Base-by-base conservation (phyloP, 2,329 filamentous ascomycete genomes). In the Elsinoe perseae region DNA sequence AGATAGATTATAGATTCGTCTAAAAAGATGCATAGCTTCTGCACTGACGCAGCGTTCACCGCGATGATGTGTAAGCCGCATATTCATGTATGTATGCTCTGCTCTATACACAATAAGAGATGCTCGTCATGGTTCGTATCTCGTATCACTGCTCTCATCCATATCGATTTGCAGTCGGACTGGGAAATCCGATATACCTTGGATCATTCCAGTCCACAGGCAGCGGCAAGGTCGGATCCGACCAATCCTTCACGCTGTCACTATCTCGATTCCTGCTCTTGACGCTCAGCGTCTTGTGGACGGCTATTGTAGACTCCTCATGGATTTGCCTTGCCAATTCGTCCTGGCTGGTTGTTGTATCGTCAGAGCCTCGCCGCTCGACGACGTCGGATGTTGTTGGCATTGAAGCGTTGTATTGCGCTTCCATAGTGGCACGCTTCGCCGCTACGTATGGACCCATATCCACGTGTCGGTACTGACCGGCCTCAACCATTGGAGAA, bases 191-290 rank as follows among this genome's bases (percentile, higher is more conserved):
- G 16, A 52, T 32, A 14, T 52, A 52, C 30, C 48, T 38, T 10
- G 48, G 48, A 16, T 52, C 48, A 20, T 52, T 20, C 48, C 48
- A 52, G 12, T 52, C 48, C 4, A 52, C 48, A 14, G 48, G 48
- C 9, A 52, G 18, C 2, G 48, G 48, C 20, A 52, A 20, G 10
- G 48, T 52, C 16, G 48, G 28, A 32, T 52, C 48, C 4, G 12
- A 8, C 16, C 30, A 52, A 8, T 52, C 30, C 30, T 28, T 52
- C 18, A 52, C 14, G 12, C 25, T 32, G n/a, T 52, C 48, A 38
- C 48, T 52, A 18, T 52, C 48, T n/a, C 48, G 25, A 18, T 38
- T 38, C 30, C 48, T 34, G 4, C 25, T 32, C 10, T 52, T 52
- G 25, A 52, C 28, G 18, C 25, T 32, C 14, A 52, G 20, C 9